phyloP scores from a whole-genome alignment of 345 rosid genomes.

The Carallia brachiata region DNA sequence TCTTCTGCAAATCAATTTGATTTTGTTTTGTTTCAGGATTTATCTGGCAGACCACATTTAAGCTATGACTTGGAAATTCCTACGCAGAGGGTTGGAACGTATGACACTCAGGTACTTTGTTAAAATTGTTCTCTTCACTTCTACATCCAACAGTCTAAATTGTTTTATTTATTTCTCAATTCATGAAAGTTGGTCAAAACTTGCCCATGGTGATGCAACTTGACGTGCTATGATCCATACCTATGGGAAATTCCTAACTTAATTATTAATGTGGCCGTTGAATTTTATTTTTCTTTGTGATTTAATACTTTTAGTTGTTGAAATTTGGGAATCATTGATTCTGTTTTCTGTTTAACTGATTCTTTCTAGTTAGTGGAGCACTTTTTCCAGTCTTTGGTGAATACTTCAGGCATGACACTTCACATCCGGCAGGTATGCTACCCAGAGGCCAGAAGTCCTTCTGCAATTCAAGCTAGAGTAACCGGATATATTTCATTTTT shows the following conservation, averaged over 20 bases:
- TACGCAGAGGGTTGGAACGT: conserved; percentile 75
- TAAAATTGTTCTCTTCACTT: conserved; percentile 1
- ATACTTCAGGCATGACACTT: conserved; percentile 94
- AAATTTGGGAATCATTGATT: no score
- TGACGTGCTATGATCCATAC: no score
- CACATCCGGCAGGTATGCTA: conserved; percentile 88
- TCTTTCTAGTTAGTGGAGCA: conserved; percentile 80
- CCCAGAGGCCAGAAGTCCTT: conserved; percentile 56
- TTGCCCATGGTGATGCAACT: no score
- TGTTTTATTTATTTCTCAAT: not conserved
- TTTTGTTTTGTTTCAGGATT: conserved; percentile 50
- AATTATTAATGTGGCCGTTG: no score
- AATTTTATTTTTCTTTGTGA: no score
- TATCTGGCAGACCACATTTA: conserved; percentile 82
- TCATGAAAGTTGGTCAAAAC: not conserved
- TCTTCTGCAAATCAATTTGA: not conserved
- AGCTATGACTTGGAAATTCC: conserved; percentile 76
- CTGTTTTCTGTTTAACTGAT: not conserved
- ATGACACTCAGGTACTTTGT: conserved; percentile 72
- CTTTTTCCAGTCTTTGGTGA: conserved; percentile 88
- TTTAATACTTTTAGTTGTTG: no score
- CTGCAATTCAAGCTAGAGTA: conserved; percentile 1
- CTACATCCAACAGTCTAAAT: not conserved
- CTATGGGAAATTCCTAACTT: no score
- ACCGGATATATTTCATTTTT: not conserved